Base-by-base conservation (phyloP, 768 basidiomycete species). In the Russula olivacea region DNA sequence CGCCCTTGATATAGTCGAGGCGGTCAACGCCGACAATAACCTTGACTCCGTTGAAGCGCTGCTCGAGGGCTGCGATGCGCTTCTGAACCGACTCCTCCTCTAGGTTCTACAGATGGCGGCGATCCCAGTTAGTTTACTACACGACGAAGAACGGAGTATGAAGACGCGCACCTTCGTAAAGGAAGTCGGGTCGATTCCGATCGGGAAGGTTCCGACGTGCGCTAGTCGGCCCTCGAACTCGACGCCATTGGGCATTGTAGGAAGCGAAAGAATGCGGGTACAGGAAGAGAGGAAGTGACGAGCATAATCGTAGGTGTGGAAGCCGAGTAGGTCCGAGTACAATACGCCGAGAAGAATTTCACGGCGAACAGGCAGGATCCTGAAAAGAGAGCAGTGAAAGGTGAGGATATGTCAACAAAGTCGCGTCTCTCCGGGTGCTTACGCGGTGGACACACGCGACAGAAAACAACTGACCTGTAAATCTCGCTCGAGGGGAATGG, bases 281-380 rank as follows among this genome's bases (percentile, higher is more conserved):
- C 95, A 98, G 48, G 93, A 96, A 9, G 96, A 98, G 54, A 99
- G 81, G 85, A 99, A 99, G 75, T 99, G 97, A 47, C 97, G 94
- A 2, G 97, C 97, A 71, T 99, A 99, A 75, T 99, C 97, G 76
- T 96, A 99, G 10, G 97, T 99, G 79, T 99, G 97, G 84, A 98
- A 99, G 15, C 97, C 97, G 70, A 99, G 93, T 65, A 99, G 82
- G 72, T 99, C 96, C 70, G 92, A 98, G 74, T 95, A 93, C 15
- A 98, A 81, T 49, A 98, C 83, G 34, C 97, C 97, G 40, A 98
- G 86, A n/a, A 99, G 79, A 66, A 99, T 98, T 76, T 99, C 97
- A 61, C 94, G 85, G 55, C 97, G 89, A 40, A 99, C 97, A 3
- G 97, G 97, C 17, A 99, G 80, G 72, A 98, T 97, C 64, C 97